Base-by-base conservation (phyloP, 805 yeast genomes). In the Kodamaea restingae region DNA sequence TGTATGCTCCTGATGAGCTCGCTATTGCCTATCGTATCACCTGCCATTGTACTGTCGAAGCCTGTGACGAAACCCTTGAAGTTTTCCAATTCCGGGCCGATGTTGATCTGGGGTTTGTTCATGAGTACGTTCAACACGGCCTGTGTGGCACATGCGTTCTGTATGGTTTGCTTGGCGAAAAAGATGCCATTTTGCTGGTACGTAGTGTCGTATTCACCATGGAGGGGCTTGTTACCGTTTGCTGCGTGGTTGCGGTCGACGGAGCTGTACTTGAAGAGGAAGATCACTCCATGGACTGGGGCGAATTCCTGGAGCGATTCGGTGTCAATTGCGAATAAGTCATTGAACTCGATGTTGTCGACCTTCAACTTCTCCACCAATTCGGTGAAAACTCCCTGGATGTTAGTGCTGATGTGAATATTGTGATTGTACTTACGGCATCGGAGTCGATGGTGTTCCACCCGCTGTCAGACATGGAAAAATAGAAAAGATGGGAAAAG, bases 101-200 rank as follows among this genome's bases (percentile, higher is more conserved):
- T 39, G 2, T 67, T 66, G 9, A 78, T 40, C 4, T 48, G 56
- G 6, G 51, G 43, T 38, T 66, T 61, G 50, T 76, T 77, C 42
- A 81, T 48, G 38, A 81, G 56, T 7, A 79, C 60, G 40, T 79
- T 76, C 41, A 81, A 61, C 15, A 81, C 80, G 0, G 86, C 87
- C 50, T 77, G 84, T 1, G 87, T 81, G n/a, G 82, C 87, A 56
- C 87, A 81, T 3, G 87, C 85, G 50, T 81, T 80, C 48, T 76
- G 78, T 39, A 80, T 76, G 18, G 74, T 74, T 52, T 81, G 87
- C 34, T 68, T 68, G 5, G 85, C 84, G 52, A 81, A 81, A 52
- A 76, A 80, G 1, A 81, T 64, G 7, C 57, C 63, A 12, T 60
- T 51, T 0, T 54, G 52, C 8, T 55, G 56, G 43, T 56, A 63